Evolutionary conservation across 2,329 filamentous ascomycete species (phyloP).

Genomic region (Verticillium klebahnii): DNA sequence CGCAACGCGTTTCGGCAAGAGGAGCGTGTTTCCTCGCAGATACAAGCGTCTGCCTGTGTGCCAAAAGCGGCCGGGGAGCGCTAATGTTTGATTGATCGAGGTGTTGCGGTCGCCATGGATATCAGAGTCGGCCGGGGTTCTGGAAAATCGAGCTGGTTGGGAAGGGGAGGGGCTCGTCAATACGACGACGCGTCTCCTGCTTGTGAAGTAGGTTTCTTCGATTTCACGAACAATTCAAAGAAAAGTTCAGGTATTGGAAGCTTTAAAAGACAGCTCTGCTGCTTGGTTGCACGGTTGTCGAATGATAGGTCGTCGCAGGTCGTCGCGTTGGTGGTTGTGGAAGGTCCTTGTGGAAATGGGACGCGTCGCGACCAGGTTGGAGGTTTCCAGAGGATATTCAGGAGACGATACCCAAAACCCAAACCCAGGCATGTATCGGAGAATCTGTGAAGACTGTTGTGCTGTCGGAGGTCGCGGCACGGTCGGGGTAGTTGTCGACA

Average conservation of each 20-base stretch:
- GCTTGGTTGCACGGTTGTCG: neutral
- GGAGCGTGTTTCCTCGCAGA: neutral
- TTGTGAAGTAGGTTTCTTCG: neutral
- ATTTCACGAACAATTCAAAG: neutral
- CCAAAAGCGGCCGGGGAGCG: neutral
- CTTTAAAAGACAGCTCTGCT: neutral
- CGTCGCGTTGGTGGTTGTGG: neutral
- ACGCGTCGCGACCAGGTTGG: neutral
- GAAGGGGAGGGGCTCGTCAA: neutral
- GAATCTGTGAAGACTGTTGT: neutral
- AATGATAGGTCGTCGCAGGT: neutral
- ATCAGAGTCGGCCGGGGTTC: neutral
- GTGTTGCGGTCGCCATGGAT: neutral
- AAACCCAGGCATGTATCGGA: too few relatives aligned
- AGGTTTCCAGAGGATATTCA: neutral
- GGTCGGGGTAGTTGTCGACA: neutral
- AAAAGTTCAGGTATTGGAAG: neutral
- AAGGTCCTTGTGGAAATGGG: neutral
- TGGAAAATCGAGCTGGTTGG: neutral
- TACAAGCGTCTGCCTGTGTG: neutral
- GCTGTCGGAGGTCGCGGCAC: neutral
- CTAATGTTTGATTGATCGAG: neutral
- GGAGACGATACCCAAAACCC: neutral
- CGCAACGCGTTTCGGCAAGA: neutral
- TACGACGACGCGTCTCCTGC: too few relatives aligned